Evolutionary conservation across 192 early-diverging fungal genomes (phyloP).

Genomic region (Helicostylum pulchrum): DNA sequence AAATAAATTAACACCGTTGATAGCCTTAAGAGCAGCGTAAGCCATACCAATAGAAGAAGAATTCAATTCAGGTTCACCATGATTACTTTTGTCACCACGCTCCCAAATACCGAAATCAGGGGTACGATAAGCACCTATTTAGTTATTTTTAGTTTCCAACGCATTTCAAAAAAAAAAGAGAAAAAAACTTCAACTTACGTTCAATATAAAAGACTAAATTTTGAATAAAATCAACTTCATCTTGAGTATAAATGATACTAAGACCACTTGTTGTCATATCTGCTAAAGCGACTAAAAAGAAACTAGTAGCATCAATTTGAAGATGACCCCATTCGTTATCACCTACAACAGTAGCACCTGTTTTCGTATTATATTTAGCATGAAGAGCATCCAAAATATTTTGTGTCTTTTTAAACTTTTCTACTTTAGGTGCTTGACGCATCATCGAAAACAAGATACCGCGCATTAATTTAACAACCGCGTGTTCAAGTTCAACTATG

Average conservation of each 20-base stretch:
- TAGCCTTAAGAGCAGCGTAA: conserved; percentile 77
- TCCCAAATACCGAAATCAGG: conserved; percentile 92
- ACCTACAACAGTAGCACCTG: conserved; percentile 80
- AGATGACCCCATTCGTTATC: conserved; percentile 86
- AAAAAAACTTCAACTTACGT: conserved; percentile 34
- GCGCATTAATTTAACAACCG: conserved; percentile 84
- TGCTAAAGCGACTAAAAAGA: conserved; percentile 75
- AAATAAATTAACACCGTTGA: conserved; percentile 85
- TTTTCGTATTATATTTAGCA: conserved; percentile 84
- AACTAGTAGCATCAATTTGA: conserved; percentile 84
- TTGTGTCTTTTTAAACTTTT: conserved; percentile 81
- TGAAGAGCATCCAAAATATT: conserved; percentile 71
- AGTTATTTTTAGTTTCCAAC: not conserved
- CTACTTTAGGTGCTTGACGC: conserved; percentile 79
- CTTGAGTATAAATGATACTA: conserved; percentile 73
- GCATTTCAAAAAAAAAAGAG: not conserved
- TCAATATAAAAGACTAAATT: conserved; percentile 91
- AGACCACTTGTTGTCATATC: conserved; percentile 82
- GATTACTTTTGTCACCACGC: conserved; percentile 84
- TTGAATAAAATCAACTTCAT: conserved; percentile 85
- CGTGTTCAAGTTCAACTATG: conserved; percentile 80
- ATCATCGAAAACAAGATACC: conserved; percentile 80
- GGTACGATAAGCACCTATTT: conserved; percentile 62
- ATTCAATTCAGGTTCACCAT: conserved; percentile 82
- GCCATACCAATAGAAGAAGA: conserved; percentile 88